Base-by-base conservation (phyloP, 31 red algal genomes). In the Asparagopsis taxiformis region DNA sequence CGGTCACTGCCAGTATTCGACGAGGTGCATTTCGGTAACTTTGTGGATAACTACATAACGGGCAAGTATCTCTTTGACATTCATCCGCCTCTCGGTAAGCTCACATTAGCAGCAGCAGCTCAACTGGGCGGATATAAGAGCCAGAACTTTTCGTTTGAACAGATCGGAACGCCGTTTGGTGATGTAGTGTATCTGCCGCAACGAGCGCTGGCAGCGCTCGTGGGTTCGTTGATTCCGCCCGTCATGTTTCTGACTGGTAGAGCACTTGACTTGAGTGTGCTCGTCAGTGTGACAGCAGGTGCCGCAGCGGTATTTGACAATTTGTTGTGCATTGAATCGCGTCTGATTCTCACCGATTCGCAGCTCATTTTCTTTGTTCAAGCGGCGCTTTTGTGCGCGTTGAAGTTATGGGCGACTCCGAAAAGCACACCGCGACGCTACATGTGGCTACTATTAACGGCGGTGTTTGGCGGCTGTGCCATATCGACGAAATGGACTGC, bases 31-130 rank as follows among this genome's bases (percentile, higher is more conserved):
- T 94, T 94, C 77, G 91, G 72, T 9, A 74, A 51, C 46, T 94
- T 95, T 51, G 72, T 95, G 30, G 62, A 87, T 35, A 38, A 80
- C 3, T 95, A 95, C 62, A 55, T 79, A 5, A 55, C 60, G 9
- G 84, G 92, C 3, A 72, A 76, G 44, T 88, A 95, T 70, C 84
- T 91, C n/a, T 97, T 97, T 43, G 93, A 97, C 57, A 97, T 97
- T 55, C 93, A 97, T 46, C 93, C 93, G 8, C 93, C 93, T 2
- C 74, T 97, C 8, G 93, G 65, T 28, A 91, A 90, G 57, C 84
- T 95, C 1, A 62, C 80, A 5, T 62, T 95, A 13, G 50, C 62
- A n/a, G 49, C 67, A 15, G 63, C 70, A 38, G 92, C 85, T 10
- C 70, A 73, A 17, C 25, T 89, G 1, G 70, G 60, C 17, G 81